Conservation (phyloP, 768 basidiomycete species). For the Pleurotus djamor region DNA sequence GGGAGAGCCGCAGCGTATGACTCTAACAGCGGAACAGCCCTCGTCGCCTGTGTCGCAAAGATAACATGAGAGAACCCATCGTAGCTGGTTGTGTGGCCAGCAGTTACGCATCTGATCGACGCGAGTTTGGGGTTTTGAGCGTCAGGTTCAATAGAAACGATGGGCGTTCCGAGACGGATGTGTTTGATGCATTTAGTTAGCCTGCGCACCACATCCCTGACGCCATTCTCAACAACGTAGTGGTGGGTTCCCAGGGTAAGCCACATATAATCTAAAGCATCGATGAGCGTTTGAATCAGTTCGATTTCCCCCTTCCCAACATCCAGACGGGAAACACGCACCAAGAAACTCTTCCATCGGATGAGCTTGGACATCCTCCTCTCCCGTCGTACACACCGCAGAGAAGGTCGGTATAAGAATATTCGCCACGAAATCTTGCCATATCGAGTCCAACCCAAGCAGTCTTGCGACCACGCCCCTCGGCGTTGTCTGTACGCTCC, state of each 20-base stretch:
- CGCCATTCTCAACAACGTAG: slow-evolving; percentile 60
- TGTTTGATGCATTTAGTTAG: slow-evolving; percentile 43
- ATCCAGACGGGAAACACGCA: slow-evolving; percentile 20
- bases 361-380: slow-evolving; percentile 49
- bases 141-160: slow-evolving; percentile 43
- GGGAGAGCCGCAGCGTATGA: slow-evolving; percentile 42
- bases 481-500: slow-evolving; percentile 43
- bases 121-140: slow-evolving; percentile 25
- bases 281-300: too few species aligned
- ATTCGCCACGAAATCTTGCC: slow-evolving; percentile 49
- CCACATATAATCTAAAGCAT: slow-evolving; percentile 62
- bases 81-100: slow-evolving; percentile 23
- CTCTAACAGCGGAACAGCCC: slow-evolving; percentile 51
- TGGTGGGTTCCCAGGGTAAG: slow-evolving; percentile 66
- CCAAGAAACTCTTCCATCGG: slow-evolving; percentile 69
- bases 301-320: background rate
- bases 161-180: slow-evolving; percentile 53
- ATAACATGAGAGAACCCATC: slow-evolving; percentile 65
- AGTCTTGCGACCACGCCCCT: slow-evolving; percentile 33
- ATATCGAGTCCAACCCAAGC: slow-evolving; percentile 46
- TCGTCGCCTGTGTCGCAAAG: slow-evolving; percentile 73
- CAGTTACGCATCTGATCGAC: slow-evolving; percentile 34
- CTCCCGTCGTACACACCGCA: slow-evolving; percentile 67
- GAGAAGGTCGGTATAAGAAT: slow-evolving; percentile 68
- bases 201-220: slow-evolving; percentile 54